Base-by-base conservation (phyloP, 192 early-diverging fungal genomes). In the Cetraspora pellucida region DNA sequence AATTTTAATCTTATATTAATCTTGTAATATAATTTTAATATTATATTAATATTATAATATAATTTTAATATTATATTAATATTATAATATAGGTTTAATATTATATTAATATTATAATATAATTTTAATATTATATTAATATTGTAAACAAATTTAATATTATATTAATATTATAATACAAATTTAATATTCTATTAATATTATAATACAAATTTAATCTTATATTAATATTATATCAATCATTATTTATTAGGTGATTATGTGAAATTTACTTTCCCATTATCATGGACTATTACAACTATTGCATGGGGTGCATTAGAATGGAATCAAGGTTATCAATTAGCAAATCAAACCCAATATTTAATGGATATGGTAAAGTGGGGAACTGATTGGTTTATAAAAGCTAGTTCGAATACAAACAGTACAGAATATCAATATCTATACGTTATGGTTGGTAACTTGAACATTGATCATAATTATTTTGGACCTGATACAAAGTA, bases 351-450 rank as follows among this genome's bases (percentile, higher is more conserved):
- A 74, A 78, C 74, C 2, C 47, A 72, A 11, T 85, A 89, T 64
- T 64, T 90, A 2, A 58, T 76, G 47, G 81, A 81, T 68, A 88
- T 83, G 83, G 45, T 89, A 3, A 84, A 86, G 50, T 89, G 86
- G 86, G 86, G 87, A 54, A 89, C 82, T 54, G 88, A 89, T 60
- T 89, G 88, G 87, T 57, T 89, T 50, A 85, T 88, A 47, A 84
- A 87, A 60, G 87, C 87, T 0, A 85, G 89, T 77, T 85, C 87
- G 37, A 37, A 37, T 71, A 74, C 86, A 31, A 67, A 81, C 52
- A 81, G 86, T 75, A 37, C 37, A 37, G 7, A 37, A 6, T 80
- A 81, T 11, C 77, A 89, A 31, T 85, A 80, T 75, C 83, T 85
- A 25, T 85, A 87, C 73, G 82, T 88, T 14, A 86, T 86, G 13